Conservation (phyloP, 768 basidiomycete species). For the Ephemerocybe angulata region DNA sequence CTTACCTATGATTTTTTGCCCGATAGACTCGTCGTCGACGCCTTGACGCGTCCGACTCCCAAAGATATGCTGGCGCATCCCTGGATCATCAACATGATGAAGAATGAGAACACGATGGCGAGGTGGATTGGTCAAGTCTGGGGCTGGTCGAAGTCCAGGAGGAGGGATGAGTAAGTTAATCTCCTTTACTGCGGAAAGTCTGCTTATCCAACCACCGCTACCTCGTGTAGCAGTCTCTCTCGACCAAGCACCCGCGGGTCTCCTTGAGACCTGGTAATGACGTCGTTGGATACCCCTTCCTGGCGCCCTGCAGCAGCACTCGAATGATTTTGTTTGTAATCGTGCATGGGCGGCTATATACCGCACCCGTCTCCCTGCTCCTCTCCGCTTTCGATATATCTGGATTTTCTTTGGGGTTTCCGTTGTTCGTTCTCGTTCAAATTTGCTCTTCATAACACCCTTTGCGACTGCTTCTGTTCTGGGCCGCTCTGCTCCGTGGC, state of each 20-base stretch:
- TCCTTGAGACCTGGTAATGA: neutral
- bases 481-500: too few relatives aligned
- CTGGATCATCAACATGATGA: conserved; percentile 76
- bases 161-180: conserved; percentile 43
- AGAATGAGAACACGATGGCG: conserved; percentile 83
- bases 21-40: conserved; percentile 67
- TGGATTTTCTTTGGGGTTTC: too few relatives aligned
- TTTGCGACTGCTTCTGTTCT: too few relatives aligned
- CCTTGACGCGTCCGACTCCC: conserved; percentile 70
- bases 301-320: too few relatives aligned
- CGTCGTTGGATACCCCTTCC: too few relatives aligned
- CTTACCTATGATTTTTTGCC: conserved; percentile 10
- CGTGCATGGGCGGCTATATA: too few relatives aligned
- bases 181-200: conserved; percentile 1
- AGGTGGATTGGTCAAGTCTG: conserved; percentile 85
- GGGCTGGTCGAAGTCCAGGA: conserved; percentile 61
- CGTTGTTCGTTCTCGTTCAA: too few relatives aligned
- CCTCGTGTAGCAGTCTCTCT: conserved; percentile 22
- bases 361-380: too few relatives aligned
- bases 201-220: neutral
- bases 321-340: too few relatives aligned
- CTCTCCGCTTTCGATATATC: too few relatives aligned
- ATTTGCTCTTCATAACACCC: too few relatives aligned
- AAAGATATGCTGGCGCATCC: conserved; percentile 79
- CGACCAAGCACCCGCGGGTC: conserved; percentile 27